Evolutionary conservation across 331 rosid genomes (phyloP).

Genomic region (Pyracantha coccinea): DNA sequence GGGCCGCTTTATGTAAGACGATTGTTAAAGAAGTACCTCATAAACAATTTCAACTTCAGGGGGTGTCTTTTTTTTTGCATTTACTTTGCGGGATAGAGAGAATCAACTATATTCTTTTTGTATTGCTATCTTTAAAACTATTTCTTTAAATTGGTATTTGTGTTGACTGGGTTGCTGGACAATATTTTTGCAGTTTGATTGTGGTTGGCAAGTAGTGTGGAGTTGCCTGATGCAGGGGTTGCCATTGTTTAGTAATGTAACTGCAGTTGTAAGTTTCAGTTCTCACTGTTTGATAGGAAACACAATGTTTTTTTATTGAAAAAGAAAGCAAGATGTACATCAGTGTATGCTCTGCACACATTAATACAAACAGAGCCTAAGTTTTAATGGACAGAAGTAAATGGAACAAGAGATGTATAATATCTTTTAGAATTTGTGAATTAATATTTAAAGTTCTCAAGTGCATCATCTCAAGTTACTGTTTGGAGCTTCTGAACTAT

Average conservation of each 20-base stretch:
- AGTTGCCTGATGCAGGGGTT: slow-evolving; percentile 63
- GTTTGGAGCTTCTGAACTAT: background rate
- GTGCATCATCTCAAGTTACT: background rate
- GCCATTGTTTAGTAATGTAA: slow-evolving; percentile 67
- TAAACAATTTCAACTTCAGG: background rate
- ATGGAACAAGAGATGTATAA: background rate
- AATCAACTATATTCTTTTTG: background rate
- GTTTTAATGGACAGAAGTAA: background rate
- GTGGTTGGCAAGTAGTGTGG: slow-evolving; percentile 81
- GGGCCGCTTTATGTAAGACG: background rate
- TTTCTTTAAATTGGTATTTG: background rate
- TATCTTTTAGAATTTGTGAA: background rate
- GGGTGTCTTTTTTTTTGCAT: background rate
- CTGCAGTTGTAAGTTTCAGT: slow-evolving; percentile 59
- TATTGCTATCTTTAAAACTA: background rate
- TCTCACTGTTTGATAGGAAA: background rate
- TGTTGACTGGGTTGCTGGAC: background rate
- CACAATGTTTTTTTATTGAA: background rate
- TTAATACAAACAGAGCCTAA: background rate
- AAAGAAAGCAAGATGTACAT: background rate
- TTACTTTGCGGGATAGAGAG: background rate
- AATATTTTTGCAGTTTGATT: slow-evolving; percentile 43
- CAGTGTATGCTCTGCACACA: background rate
- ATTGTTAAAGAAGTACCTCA: background rate
- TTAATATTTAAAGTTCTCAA: background rate